These are phyloP conservation scores for Biscutella laevigata DNA, from an alignment of 441 rosid genomes.

Conservation along the genomic window DNA sequence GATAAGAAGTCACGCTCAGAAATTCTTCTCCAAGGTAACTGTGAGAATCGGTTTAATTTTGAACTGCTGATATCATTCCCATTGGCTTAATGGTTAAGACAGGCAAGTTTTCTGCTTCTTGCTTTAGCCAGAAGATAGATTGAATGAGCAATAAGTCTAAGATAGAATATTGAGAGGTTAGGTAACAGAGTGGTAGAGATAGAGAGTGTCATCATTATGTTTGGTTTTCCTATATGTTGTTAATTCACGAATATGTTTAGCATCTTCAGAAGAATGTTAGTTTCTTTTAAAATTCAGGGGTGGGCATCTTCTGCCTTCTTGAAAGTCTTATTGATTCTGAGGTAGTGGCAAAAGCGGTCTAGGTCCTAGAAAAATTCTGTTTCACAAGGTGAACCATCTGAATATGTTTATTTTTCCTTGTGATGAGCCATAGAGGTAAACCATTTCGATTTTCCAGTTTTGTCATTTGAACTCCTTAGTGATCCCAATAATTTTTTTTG, in stretches of 20 bases:
- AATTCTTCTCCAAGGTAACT: slow-evolving; percentile 80
- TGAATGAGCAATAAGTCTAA: background rate
- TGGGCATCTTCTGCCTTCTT: background rate
- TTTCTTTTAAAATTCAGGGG: background rate
- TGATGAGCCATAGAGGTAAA: slow-evolving; percentile 6
- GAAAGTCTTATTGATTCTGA: slow-evolving; percentile 3
- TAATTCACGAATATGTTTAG: background rate
- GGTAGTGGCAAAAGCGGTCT: background rate
- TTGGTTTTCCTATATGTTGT: slow-evolving; percentile 7
- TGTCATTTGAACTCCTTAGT: background rate
- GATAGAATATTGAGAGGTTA: background rate
- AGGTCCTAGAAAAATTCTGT: background rate
- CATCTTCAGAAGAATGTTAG: slow-evolving; percentile 5
- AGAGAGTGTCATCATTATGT: background rate
- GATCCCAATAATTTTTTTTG: background rate
- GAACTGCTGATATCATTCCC: background rate
- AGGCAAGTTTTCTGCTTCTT: slow-evolving; percentile 12
- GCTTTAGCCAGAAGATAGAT: background rate
- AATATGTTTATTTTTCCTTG: slow-evolving; percentile 2
- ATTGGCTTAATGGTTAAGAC: background rate
- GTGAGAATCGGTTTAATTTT: background rate
- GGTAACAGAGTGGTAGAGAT: background rate
- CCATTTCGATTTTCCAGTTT: background rate
- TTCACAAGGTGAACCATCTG: background rate
- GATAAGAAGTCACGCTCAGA: slow-evolving; percentile 95